Evolutionary conservation across 768 basidiomycete species (phyloP), one percentile per base, ranked within the genome.

Genomic region (Tulasnella sp.): DNA sequence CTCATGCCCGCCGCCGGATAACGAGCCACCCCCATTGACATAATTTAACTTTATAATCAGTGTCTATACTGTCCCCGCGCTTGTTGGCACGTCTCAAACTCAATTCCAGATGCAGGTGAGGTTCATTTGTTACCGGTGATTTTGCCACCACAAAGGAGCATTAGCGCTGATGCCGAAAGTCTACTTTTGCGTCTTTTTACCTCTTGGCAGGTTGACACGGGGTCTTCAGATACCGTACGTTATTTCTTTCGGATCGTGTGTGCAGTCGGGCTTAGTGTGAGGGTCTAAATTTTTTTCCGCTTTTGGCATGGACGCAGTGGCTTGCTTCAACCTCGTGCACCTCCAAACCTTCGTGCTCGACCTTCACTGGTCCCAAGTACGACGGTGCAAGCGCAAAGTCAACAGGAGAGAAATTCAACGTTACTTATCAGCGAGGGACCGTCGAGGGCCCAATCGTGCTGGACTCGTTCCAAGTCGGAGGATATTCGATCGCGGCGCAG

Each of bases 211-310:
- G 87, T 94, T 48, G 93, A 95, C 81, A 93, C 91, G 0, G 93
- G 93, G 39, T 94, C 93, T 0, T 92, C 92, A 0, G 93, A 95
- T 84, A 86, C 93, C 35, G 92, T 93, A 42, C 55, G 78, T 81
- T 89, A n/a, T 51, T 73, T 23, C 23, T 73, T 42, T 85, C 11
- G 4, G 48, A 73, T 42, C 51, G 35, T 48, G 4, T 70, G 40
- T 26, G 79, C 76, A 7, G 75, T 74, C 77, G 35, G 32, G 70
- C 77, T 42, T 42, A n/a, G 74, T 79, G 40, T 55, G 70, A 46
- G 75, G 32, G 13, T n/a, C 51, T 67, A 26, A 11, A 20, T 70
- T 72, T 72, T 74, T 51, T 67, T 26, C 79, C 40, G 72, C 37
- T 73, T n/a, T 74, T 6, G 39, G 29, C 44, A 61, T 73, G 48